These are phyloP conservation scores for Echium plantagineum DNA, from an alignment of 257 asterid species.

Conservation along the genomic window DNA sequence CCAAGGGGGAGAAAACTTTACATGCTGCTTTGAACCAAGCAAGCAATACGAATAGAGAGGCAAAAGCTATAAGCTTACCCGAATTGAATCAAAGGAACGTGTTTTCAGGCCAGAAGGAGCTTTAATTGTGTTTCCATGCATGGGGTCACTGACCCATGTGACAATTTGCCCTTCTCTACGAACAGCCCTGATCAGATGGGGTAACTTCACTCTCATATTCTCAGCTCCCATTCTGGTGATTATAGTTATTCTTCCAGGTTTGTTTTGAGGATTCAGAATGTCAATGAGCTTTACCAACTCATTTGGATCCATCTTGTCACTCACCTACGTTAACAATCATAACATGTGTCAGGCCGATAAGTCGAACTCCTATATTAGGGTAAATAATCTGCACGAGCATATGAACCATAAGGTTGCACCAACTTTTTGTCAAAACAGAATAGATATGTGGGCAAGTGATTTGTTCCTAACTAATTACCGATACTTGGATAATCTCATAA, in stretches of 20 bases:
- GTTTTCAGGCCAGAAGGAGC: conserved; percentile 83
- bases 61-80: conserved; percentile 30
- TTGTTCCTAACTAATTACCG: background rate
- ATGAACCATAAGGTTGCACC: background rate
- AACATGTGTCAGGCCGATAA: background rate
- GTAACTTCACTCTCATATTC: conserved; percentile 66
- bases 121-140: conserved; percentile 69
- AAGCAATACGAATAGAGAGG: background rate
- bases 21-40: too few species aligned
- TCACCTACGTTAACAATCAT: conserved; percentile 29
- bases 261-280: conserved; percentile 56
- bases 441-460: background rate
- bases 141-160: conserved; percentile 80
- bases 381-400: background rate
- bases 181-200: conserved; percentile 56
- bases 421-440: background rate
- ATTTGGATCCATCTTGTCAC: conserved; percentile 63
- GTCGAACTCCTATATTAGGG: background rate
- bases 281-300: conserved; percentile 65
- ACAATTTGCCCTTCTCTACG: conserved; percentile 68
- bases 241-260: conserved; percentile 64
- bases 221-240: conserved; percentile 70
- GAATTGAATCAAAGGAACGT: conserved; percentile 61
- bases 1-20: too few species aligned
- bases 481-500: background rate